These are phyloP conservation scores for Aspergillus thermomutatus DNA, from an alignment of 2,329 filamentous ascomycete genomes.

Conservation along the genomic window DNA sequence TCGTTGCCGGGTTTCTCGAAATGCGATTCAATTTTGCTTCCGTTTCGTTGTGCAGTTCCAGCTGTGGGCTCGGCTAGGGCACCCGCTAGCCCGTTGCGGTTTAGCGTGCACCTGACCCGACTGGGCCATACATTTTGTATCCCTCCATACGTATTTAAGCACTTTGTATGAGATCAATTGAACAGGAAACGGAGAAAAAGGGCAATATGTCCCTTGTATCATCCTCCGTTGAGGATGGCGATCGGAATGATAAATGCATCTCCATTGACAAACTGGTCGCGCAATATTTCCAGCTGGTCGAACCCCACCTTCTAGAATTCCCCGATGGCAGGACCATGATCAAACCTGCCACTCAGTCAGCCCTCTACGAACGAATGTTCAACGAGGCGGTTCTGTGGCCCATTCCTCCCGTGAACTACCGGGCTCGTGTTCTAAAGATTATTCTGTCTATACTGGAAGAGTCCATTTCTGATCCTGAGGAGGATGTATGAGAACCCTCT, in stretches of 20 bases:
- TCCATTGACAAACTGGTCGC: slow-evolving; percentile 42
- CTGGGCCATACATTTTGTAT: not conserved
- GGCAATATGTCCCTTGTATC: not conserved
- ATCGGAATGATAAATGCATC: not conserved
- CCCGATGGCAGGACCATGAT: slow-evolving; percentile 60
- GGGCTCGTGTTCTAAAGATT: slow-evolving; percentile 68
- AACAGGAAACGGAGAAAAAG: too few relatives aligned
- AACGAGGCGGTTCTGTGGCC: slow-evolving; percentile 53
- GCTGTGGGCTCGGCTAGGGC: slow-evolving; percentile 43
- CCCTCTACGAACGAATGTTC: slow-evolving; percentile 66
- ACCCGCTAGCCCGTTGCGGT: slow-evolving; percentile 27
- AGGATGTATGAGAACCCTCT: slow-evolving; percentile 63
- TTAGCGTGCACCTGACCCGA: slow-evolving; percentile 9
- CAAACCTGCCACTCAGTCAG: slow-evolving; percentile 60
- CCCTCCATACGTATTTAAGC: not conserved
- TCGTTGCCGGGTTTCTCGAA: slow-evolving; percentile 26
- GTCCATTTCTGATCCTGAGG: slow-evolving; percentile 75
- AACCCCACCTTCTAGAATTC: slow-evolving; percentile 59
- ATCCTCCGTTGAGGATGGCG: not conserved
- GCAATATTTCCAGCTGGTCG: slow-evolving; percentile 78
- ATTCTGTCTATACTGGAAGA: slow-evolving; percentile 68
- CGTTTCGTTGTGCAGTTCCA: slow-evolving; percentile 21
- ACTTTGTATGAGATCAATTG: not conserved
- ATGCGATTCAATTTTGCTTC: slow-evolving; percentile 37
- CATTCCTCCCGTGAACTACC: slow-evolving; percentile 66